Conservation (phyloP, 1,284 basidiomycete species). For the Peniophora sp. region DNA sequence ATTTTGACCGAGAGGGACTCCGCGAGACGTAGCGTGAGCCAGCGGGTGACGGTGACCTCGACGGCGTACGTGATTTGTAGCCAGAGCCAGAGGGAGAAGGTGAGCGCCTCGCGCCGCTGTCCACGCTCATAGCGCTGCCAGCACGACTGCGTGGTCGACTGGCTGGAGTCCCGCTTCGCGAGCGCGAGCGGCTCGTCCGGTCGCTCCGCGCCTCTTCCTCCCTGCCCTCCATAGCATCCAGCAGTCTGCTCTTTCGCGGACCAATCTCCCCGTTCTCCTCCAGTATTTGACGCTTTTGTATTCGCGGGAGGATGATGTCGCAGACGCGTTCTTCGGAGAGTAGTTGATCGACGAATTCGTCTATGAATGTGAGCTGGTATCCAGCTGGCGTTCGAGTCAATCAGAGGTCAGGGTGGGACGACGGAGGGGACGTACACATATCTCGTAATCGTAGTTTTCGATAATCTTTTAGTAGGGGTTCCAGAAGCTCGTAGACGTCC, state of each 20-base stretch:
- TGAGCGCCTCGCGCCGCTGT: conserved; percentile 16
- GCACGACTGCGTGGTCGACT: conserved; percentile 14
- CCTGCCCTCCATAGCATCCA: conserved; percentile 76
- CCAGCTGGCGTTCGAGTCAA: conserved; percentile 43
- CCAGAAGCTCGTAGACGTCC: conserved; percentile 89
- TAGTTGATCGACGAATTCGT: conserved; percentile 86
- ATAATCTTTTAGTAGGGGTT: conserved; percentile 92
- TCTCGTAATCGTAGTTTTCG: conserved; percentile 80
- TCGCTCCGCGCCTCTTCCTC: conserved; percentile 36
- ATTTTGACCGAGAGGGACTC: conserved; percentile 42
- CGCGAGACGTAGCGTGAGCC: conserved; percentile 56
- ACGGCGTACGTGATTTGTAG: conserved; percentile 19
- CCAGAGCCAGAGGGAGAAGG: conserved; percentile 13
- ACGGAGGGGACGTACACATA: conserved; percentile 49
- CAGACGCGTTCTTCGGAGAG: conserved; percentile 89
- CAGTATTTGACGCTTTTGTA: conserved; percentile 79
- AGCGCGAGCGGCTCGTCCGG: conserved; percentile 22
- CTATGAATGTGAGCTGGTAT: conserved; percentile 81
- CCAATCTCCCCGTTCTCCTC: conserved; percentile 90
- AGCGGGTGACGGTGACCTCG: conserved; percentile 32
- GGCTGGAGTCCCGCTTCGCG: conserved; percentile 20
- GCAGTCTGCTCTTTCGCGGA: conserved; percentile 70
- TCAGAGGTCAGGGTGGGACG: not conserved
- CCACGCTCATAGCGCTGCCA: conserved; percentile 19
- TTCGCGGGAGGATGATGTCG: conserved; percentile 90